Conservation (phyloP, 2,329 filamentous ascomycete genomes). For the Aspergillus felis region DNA sequence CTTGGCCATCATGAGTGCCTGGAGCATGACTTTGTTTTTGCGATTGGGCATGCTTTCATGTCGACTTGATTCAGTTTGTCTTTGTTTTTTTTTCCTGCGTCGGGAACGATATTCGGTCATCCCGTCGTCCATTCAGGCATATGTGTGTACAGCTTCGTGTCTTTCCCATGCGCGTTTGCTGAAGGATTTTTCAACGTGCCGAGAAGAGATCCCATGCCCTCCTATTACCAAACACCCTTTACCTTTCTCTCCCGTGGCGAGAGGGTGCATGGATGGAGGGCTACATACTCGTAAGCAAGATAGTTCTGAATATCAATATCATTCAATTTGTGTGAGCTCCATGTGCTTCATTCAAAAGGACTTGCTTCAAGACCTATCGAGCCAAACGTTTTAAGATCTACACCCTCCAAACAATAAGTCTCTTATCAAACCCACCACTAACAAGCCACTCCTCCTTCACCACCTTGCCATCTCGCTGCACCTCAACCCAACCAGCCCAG, state of each 20-base stretch:
- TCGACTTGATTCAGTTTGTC: neutral
- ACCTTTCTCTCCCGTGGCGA: slow-evolving; percentile 33
- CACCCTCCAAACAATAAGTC: slow-evolving; percentile 53
- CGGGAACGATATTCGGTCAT: slow-evolving; percentile 7
- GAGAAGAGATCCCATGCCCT: slow-evolving; percentile 49
- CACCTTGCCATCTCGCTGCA: slow-evolving; percentile 18
- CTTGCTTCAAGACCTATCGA: slow-evolving; percentile 4
- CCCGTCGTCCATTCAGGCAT: slow-evolving; percentile 47
- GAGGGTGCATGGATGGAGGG: slow-evolving; percentile 47
- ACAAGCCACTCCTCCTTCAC: slow-evolving; percentile 51
- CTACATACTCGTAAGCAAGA: slow-evolving; percentile 32
- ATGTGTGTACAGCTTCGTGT: slow-evolving; percentile 68
- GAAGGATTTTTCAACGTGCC: slow-evolving; percentile 66
- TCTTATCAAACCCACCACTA: slow-evolving; percentile 63
- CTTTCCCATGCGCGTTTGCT: slow-evolving; percentile 58
- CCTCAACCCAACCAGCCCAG: slow-evolving; percentile 49
- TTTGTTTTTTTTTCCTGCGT: neutral
- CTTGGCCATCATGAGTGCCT: slow-evolving; percentile 6
- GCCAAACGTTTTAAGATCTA: slow-evolving; percentile 8
- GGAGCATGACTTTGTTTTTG: slow-evolving; percentile 1
- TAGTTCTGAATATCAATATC: neutral
- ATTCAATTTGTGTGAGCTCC: neutral
- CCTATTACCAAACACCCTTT: slow-evolving; percentile 49
- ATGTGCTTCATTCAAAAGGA: neutral
- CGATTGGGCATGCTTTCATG: neutral